A percentile compares a stretch with the other conserved stretches of the same genome.
Evolutionary conservation across 192 early-diverging fungal genomes (phyloP).

Genomic region (Gamsiella multidivaricata): DNA sequence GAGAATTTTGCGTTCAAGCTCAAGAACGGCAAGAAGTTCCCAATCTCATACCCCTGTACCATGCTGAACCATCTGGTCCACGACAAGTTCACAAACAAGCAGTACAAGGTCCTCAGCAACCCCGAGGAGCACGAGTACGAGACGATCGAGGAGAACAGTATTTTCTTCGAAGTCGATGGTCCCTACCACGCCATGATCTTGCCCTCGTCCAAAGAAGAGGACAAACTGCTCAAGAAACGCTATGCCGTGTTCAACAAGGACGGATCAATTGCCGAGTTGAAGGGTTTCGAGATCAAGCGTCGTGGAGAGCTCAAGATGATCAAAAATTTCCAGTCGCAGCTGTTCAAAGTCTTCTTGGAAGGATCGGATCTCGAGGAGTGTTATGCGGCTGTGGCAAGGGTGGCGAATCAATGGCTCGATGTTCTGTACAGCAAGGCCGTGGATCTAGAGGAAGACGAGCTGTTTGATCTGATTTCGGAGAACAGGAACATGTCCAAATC

Average conservation of each 20-base stretch:
- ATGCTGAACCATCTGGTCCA: slow-evolving; percentile 99
- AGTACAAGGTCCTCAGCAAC: slow-evolving; percentile 89
- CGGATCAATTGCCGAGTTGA: slow-evolving; percentile 94
- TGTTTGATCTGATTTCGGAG: slow-evolving; percentile 97
- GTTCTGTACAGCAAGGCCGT: slow-evolving; percentile 87
- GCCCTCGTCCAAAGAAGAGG: slow-evolving; percentile 93
- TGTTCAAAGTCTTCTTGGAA: slow-evolving; percentile 94
- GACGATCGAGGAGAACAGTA: slow-evolving; percentile 89
- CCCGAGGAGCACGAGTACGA: slow-evolving; percentile 69
- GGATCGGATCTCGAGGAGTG: slow-evolving; percentile 88
- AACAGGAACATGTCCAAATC: slow-evolving; percentile 97
- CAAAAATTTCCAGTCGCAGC: slow-evolving; percentile 96
- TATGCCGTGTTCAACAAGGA: slow-evolving; percentile 98
- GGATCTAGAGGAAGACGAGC: slow-evolving; percentile 84
- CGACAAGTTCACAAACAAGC: slow-evolving; percentile 96
- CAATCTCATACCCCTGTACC: slow-evolving; percentile 96
- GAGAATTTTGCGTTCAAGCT: slow-evolving; percentile 92
- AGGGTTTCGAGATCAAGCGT: slow-evolving; percentile 99
- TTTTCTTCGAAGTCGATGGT: slow-evolving; percentile 99
- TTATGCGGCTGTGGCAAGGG: slow-evolving; percentile 87
- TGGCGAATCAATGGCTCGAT: slow-evolving; percentile 96
- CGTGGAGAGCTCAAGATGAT: slow-evolving; percentile 98
- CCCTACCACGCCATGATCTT: slow-evolving; percentile 99
- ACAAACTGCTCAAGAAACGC: slow-evolving; percentile 97
- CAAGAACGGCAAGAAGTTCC: slow-evolving; percentile 78